Conservation (phyloP, 208 protist genomes). For the Leishmania turanica region DNA sequence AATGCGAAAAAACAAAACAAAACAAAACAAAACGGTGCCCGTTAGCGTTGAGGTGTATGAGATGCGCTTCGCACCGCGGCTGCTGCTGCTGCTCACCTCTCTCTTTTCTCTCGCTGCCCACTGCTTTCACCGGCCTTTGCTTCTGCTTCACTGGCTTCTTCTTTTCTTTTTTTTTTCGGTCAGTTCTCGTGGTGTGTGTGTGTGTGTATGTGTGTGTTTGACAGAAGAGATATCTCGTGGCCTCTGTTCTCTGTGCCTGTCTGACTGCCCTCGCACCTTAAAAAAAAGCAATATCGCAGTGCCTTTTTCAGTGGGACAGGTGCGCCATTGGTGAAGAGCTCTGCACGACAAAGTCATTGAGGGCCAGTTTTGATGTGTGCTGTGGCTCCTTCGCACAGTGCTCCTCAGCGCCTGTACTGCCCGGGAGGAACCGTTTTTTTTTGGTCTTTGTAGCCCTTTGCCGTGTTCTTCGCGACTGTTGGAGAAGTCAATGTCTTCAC, state of each 20-base stretch:
- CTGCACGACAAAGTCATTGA: not conserved
- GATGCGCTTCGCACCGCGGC: not conserved
- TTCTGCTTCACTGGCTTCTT: not conserved
- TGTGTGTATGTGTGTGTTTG: no score
- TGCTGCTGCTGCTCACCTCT: not conserved
- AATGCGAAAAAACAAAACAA: no score
- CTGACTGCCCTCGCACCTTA: not conserved
- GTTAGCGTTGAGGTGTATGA: not conserved
- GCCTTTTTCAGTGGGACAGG: not conserved
- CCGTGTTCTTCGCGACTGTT: not conserved
- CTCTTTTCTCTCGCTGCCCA: not conserved
- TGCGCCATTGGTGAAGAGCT: not conserved
- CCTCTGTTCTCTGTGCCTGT: not conserved
- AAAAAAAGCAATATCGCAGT: not conserved
- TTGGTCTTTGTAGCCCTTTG: no score
- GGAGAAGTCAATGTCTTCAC: constrained; percentile 16
- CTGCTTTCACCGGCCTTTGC: not conserved
- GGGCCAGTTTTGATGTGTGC: not conserved
- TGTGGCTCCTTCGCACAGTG: not conserved
- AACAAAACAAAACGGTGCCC: no score
- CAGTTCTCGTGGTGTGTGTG: not conserved
- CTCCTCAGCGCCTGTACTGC: not conserved
- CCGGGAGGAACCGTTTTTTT: not conserved
- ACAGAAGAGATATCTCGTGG: not conserved
- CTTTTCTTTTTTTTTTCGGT: not conserved